A percentile compares a stretch with the other conserved stretches of the same genome.
Conservation (phyloP, 129 eudicot species). For the Silybum marianum region DNA sequence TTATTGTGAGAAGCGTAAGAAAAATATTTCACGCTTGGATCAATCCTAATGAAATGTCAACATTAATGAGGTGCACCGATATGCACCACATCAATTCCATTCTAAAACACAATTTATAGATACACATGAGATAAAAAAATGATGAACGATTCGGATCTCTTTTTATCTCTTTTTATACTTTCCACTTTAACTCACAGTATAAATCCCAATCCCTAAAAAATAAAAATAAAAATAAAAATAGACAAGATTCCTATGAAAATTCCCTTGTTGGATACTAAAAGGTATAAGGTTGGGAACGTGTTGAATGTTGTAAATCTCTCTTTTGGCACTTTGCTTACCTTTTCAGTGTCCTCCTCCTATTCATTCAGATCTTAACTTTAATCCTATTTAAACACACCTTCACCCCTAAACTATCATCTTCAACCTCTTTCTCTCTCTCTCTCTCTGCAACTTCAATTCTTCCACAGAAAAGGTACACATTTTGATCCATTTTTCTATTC, state of each 20-base stretch:
- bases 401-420: not conserved
- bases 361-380: constrained; percentile 32
- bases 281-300: constrained; percentile 50
- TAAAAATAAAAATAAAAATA: not conserved
- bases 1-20: too few species aligned
- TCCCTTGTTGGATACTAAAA: constrained; percentile 60
- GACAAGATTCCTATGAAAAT: constrained; percentile 14
- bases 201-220: not conserved
- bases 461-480: constrained; percentile 17
- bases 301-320: constrained; percentile 42
- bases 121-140: too few species aligned
- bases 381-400: constrained; percentile 40
- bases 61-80: too few species aligned
- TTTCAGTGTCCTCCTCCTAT: constrained; percentile 29
- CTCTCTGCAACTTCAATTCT: constrained; percentile 22
- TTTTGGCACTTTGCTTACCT: constrained; percentile 64
- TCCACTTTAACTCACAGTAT: too few species aligned
- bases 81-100: too few species aligned
- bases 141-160: too few species aligned
- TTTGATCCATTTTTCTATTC: not conserved
- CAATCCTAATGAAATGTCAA: too few species aligned
- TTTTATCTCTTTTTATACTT: too few species aligned
- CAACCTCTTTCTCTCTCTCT: not conserved
- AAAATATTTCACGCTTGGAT: too few species aligned
- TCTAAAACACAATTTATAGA: too few species aligned